Percentiles rank a stretch among this genome's conserved stretches.
These are phyloP conservation scores for Tolypocladium nubicola DNA, from an alignment of 2,329 filamentous ascomycete genomes.

Conservation along the genomic window DNA sequence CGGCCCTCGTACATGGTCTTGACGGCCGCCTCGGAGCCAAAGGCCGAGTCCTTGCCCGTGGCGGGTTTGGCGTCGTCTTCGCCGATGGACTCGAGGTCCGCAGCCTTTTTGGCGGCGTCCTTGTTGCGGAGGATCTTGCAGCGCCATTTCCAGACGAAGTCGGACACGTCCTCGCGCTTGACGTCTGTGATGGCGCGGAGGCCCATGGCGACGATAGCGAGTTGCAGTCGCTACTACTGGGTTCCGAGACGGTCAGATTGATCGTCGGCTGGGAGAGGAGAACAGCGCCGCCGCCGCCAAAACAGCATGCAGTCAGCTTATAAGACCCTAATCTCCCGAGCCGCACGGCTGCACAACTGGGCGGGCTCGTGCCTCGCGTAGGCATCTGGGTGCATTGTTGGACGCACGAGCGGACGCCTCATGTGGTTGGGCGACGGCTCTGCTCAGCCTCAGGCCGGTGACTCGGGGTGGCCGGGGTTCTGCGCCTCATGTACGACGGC, in stretches of 20 bases:
- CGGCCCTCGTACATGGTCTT: constrained; percentile 30
- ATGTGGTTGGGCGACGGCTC: background rate
- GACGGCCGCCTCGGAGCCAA: constrained; percentile 18
- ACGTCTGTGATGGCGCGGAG: constrained; percentile 5
- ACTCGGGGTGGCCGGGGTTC: background rate
- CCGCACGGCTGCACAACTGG: background rate
- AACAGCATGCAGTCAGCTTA: background rate
- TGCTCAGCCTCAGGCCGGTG: background rate
- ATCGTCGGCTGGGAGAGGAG: background rate
- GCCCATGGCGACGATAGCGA: constrained; percentile 3
- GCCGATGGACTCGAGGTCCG: background rate
- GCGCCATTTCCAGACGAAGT: constrained; percentile 19
- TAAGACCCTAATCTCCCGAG: background rate
- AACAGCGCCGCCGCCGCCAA: background rate
- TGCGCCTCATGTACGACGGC: background rate
- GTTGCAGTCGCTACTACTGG: background rate
- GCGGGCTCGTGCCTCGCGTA: background rate
- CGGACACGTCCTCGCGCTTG: constrained; percentile 13
- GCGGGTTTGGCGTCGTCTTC: background rate
- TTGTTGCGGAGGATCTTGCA: constrained; percentile 16
- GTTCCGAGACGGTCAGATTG: background rate
- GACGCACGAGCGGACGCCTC: background rate
- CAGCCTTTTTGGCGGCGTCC: constrained; percentile 8
- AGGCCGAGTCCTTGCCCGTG: constrained; percentile 12
- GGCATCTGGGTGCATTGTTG: background rate